Base-by-base conservation (phyloP, 129 eudicot species). In the Calendula officinalis region DNA sequence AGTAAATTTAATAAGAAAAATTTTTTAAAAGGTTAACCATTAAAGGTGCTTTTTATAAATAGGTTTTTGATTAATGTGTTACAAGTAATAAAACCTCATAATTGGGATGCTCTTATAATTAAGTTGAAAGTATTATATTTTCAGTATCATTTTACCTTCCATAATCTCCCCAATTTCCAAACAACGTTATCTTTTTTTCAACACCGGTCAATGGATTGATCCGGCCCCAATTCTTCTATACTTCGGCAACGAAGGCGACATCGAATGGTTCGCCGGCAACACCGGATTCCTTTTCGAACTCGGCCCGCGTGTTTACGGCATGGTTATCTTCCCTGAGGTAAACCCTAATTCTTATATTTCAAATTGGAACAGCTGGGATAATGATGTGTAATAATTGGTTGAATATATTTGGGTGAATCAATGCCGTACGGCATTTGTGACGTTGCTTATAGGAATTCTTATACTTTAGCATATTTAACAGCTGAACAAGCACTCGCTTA, bases 401-500 rank as follows among this genome's bases (percentile, higher is more conserved):
- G 30, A 1, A 59, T 27, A 45, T 91, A 87, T 72, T 91, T 87
- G 78, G 98, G 98, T 6, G 88, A 84, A 66, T 82, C 98, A 22
- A 80, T 87, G 94, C 98, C 98, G 7, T 78, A 72, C 41, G 94
- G 96, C 41, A 80, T 88, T 57, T 36, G 27, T 4, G 80, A 83
- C 2, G 86, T 76, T 60, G 96, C 98, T 3, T 84, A 82, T 56
- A 87, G 69, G 70, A 87, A 91, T 64, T 81, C 89, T 56, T 79
- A 82, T 38, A 84, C 90, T 4, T 71, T 84, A 53, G 77, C 94
- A 8, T 61, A 82, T 78, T 69, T 91, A 54, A 87, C 94, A 53
- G 81, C 98, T 0, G 96, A 82, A 59, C 96, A 91, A 78, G 98
- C 98, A 32, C 80, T 91, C 41, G 96, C 96, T 0, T 96, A 91